A percentile compares a stretch with the other conserved stretches of the same genome.
These are phyloP conservation scores for Fusarium armeniacum DNA, from an alignment of 2,329 filamentous ascomycete genomes.

Conservation along the genomic window DNA sequence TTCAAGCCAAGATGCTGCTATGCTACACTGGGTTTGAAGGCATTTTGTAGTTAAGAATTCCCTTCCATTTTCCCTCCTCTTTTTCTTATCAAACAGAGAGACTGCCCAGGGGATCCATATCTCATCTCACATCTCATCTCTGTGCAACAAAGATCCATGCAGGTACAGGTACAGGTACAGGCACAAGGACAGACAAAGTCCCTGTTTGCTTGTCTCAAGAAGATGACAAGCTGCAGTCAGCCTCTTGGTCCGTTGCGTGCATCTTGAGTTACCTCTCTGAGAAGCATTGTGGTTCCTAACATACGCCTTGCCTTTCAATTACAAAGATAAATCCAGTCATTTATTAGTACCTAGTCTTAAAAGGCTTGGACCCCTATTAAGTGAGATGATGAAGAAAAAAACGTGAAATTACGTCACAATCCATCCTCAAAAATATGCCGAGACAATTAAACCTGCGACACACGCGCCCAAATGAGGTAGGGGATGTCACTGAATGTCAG, in stretches of 20 bases:
- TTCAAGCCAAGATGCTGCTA: slow-evolving; percentile 25
- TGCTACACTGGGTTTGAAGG: slow-evolving; percentile 21
- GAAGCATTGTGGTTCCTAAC: background rate
- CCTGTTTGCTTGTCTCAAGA: slow-evolving; percentile 14
- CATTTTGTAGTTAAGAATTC: slow-evolving; percentile 11
- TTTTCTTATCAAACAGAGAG: background rate
- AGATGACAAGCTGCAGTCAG: slow-evolving; percentile 37
- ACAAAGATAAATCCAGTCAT: background rate
- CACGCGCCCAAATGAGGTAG: background rate
- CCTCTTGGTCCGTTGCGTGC: slow-evolving; percentile 22
- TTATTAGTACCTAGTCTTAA: background rate
- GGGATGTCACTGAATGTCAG: background rate
- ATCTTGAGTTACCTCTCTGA: slow-evolving; percentile 16
- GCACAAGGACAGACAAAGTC: background rate
- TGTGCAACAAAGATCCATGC: slow-evolving; percentile 40
- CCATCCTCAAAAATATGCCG: slow-evolving; percentile 11
- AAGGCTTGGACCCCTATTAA: slow-evolving; percentile 22
- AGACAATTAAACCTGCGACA: slow-evolving; percentile 26
- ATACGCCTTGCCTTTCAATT: background rate
- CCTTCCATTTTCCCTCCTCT: background rate
- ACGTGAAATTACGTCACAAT: slow-evolving; percentile 38
- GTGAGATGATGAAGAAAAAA: background rate
- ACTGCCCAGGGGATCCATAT: slow-evolving; percentile 10
- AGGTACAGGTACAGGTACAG: slow-evolving; percentile 14
- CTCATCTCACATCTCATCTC: slow-evolving; percentile 24